Conservation (phyloP, 306 rosid species). For the Glycine latifolia region DNA sequence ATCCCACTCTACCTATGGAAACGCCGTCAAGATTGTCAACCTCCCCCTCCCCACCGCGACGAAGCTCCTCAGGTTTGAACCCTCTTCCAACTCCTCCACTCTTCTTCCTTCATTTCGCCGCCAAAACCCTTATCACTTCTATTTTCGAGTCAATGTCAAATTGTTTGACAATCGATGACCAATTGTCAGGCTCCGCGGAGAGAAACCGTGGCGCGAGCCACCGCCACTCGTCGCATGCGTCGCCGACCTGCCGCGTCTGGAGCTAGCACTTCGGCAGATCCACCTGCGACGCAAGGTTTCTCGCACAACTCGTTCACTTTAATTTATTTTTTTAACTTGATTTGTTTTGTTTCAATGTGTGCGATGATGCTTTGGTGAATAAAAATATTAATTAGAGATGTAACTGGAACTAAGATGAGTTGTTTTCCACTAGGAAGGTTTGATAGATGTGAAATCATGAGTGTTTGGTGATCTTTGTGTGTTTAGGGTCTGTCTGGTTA, state of each 20-base stretch:
- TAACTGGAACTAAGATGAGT: not conserved
- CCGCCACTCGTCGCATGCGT: conserved; percentile 87
- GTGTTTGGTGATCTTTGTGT: not conserved
- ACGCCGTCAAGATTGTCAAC: conserved; percentile 70
- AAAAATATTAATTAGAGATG: not conserved
- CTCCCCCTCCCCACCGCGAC: conserved; percentile 51
- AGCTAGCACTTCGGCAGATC: conserved; percentile 81
- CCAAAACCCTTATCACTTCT: too few species aligned
- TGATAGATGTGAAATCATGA: not conserved
- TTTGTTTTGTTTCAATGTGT: not conserved
- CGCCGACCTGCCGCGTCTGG: conserved; percentile 84
- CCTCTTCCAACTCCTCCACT: conserved; percentile 17
- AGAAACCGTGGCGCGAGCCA: conserved; percentile 79
- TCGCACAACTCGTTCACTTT: not conserved
- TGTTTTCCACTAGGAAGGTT: conserved; percentile 10
- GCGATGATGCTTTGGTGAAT: conserved; percentile 10
- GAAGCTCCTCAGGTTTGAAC: conserved; percentile 77
- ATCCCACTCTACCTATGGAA: conserved; percentile 89
- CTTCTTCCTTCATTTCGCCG: too few species aligned
- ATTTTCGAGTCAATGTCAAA: too few species aligned
- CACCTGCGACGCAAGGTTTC: conserved; percentile 61
- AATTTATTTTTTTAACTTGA: not conserved
- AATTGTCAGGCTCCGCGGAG: conserved; percentile 66
- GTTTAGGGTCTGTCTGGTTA: not conserved
- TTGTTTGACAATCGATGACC: not conserved